These are phyloP conservation scores for Lachnellula subtilissima DNA, from an alignment of 2,329 filamentous ascomycete genomes.

Conservation along the genomic window DNA sequence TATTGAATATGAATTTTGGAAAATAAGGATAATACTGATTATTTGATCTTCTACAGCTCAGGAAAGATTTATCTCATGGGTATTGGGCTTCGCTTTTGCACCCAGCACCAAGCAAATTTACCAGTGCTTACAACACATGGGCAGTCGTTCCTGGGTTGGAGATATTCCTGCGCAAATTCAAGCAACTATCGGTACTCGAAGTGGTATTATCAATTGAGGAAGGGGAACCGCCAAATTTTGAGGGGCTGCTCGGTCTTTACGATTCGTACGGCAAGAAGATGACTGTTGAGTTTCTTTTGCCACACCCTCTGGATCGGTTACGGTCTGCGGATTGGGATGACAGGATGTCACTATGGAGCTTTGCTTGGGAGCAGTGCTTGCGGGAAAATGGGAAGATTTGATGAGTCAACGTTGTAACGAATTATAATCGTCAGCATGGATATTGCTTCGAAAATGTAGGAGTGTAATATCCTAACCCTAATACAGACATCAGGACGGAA, in stretches of 20 bases:
- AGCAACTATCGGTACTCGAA: not conserved
- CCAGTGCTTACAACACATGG: constrained; percentile 1
- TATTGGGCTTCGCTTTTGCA: constrained; percentile 1
- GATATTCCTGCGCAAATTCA: constrained; percentile 7
- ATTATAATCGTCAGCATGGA: too few species aligned
- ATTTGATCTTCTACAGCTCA: not conserved
- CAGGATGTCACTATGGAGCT: not conserved
- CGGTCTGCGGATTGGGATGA: not conserved
- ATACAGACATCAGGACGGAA: too few species aligned
- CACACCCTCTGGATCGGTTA: not conserved
- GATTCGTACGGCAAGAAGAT: not conserved
- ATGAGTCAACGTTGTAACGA: not conserved
- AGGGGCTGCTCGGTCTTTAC: constrained; percentile 7
- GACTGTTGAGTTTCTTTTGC: not conserved
- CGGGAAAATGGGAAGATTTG: not conserved
- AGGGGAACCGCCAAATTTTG: constrained; percentile 10
- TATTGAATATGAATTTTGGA: too few species aligned
- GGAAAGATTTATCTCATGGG: constrained; percentile 1
- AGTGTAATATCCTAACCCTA: too few species aligned
- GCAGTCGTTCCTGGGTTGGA: constrained; percentile 11
- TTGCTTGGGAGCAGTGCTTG: constrained; percentile 10
- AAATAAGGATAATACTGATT: too few species aligned
- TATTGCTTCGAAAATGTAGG: too few species aligned
- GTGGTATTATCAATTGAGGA: constrained; percentile 10
- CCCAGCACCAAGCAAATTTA: not conserved